Base-by-base conservation (phyloP, 2,329 filamentous ascomycete genomes). In the Talaromyces pinophilus region DNA sequence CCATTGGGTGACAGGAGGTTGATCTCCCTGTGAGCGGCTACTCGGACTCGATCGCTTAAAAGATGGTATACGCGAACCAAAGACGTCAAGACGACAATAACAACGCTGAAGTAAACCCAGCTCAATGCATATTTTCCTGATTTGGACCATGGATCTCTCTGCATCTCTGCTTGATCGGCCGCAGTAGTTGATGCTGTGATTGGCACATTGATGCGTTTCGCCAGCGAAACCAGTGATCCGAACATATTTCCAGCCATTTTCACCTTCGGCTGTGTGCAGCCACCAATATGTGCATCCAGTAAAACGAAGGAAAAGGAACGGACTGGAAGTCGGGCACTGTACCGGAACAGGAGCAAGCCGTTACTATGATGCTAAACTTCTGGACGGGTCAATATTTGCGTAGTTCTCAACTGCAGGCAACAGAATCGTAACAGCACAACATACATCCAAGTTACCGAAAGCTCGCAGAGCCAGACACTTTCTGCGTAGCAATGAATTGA, bases 21-120 rank as follows among this genome's bases (percentile, higher is more conserved):
- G 75, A 92, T 88, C 74, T 95, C 89, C 80, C 96, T 94, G 81
- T 95, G 92, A 67, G 95, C 87, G 69, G 92, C 93, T 71, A 93
- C 91, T 71, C 93, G 88, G 70, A 96, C 92, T 81, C 95, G 96
- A 82, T 97, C 93, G 72, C 93, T 92, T 90, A 92, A 97, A 71
- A 90, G 89, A 78, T 97, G 91, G 84, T 93, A 97, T 75, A 91
- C 84, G 70, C 92, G 88, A 75, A 94, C 83, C 11, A 90, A 73
- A 11, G 90, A 81, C 4, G 93, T 88, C 63, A 87, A 73, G 33
- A 86, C 84, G 69, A 93, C 84, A 67, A 97, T 78, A 61, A 89
- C 87, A 59, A 96, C 78, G 62, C 90, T 88, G 73, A 97, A 96
- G 78, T 96, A 97, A 15, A 94, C 92, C 88, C 92, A 97, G 66